A percentile compares a stretch with the other conserved stretches of the same genome.
Conservation (phyloP, 2,329 filamentous ascomycete species). For the Septoria linicola region DNA sequence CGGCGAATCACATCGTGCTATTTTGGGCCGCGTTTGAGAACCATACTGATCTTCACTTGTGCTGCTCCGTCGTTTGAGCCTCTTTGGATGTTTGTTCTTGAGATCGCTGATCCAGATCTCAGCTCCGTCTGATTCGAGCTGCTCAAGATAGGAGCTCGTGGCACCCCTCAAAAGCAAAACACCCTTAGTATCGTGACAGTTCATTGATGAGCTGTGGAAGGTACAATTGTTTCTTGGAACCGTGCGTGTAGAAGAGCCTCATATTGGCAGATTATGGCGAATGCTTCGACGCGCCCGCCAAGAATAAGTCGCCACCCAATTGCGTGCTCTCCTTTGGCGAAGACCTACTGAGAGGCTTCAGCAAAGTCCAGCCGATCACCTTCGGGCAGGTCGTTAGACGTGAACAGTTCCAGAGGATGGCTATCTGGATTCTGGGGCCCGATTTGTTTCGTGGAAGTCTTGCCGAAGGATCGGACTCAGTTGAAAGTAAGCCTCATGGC, state of each 20-base stretch:
- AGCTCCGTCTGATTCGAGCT: neutral
- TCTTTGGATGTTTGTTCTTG: neutral
- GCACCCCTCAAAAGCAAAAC: neutral
- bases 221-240: too few species aligned
- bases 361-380: too few species aligned
- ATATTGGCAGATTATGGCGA: neutral
- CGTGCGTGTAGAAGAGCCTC: too few species aligned
- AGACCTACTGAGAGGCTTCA: too few species aligned
- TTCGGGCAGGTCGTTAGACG: too few species aligned
- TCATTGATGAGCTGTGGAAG: too few species aligned
- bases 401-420: too few species aligned
- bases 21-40: neutral
- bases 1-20: neutral
- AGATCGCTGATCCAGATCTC: neutral
- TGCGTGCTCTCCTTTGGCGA: too few species aligned
- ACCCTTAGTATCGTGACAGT: too few species aligned
- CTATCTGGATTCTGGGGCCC: neutral
- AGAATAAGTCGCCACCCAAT: too few species aligned
- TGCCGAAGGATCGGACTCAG: neutral
- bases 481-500: neutral
- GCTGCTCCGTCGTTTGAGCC: neutral
- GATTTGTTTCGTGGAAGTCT: neutral
- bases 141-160: conserved; percentile 7
- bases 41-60: conserved; percentile 1
- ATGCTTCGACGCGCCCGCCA: neutral